Evolutionary conservation across 1,284 basidiomycete species (phyloP).

Genomic region (Naganishia sp.): DNA sequence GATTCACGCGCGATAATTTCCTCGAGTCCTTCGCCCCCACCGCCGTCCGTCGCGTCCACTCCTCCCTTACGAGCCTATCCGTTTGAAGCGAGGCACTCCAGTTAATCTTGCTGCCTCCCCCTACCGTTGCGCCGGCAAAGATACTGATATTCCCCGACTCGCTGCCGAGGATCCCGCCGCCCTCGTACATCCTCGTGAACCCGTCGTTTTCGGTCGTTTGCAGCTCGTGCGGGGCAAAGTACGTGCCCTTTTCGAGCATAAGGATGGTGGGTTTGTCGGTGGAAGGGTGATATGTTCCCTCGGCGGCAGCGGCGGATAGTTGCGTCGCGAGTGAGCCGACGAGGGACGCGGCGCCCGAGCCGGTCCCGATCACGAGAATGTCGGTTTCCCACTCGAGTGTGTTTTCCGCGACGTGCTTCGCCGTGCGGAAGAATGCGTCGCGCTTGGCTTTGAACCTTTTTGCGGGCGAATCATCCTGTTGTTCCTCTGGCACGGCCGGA

Average conservation of each 20-base stretch:
- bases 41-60: constrained; percentile 50
- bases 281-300: constrained; percentile 49
- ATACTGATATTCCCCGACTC: constrained; percentile 53
- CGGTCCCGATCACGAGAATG: constrained; percentile 53
- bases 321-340: constrained; percentile 22
- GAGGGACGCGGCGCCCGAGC: constrained; percentile 49
- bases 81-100: constrained; percentile 54
- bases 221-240: constrained; percentile 49
- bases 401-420: neutral
- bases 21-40: constrained; percentile 16
- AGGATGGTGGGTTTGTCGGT: constrained; percentile 51
- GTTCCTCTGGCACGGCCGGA: constrained; percentile 29
- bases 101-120: constrained; percentile 57
- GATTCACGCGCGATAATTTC: neutral
- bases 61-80: constrained; percentile 41
- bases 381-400: constrained; percentile 26
- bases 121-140: constrained; percentile 54
- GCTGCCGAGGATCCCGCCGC: constrained; percentile 50
- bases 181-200: constrained; percentile 52
- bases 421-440: constrained; percentile 17
- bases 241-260: constrained; percentile 56
- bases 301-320: neutral
- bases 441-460: constrained; percentile 29
- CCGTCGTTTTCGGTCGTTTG: constrained; percentile 48
- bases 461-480: constrained; percentile 29